Conservation (phyloP, 129 eudicot species). For the Arctium lappa region DNA sequence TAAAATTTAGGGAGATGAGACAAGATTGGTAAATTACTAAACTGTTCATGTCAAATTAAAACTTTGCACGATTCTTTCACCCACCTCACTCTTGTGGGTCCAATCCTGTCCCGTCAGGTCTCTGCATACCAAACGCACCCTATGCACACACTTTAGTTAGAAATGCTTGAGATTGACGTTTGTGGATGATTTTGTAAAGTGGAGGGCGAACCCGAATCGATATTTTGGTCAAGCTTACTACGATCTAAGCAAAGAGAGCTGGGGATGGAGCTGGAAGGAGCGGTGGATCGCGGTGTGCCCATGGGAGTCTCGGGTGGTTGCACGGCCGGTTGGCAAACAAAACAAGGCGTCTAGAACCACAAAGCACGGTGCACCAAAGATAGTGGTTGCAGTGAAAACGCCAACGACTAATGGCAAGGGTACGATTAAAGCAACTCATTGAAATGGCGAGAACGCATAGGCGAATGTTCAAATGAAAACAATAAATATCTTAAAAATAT, state of each 20-base stretch:
- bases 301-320: constrained; percentile 55
- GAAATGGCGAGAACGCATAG: not conserved
- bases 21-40: not conserved
- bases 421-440: constrained; percentile 25
- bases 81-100: no score
- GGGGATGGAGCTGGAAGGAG: constrained; percentile 84
- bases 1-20: no score
- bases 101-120: no score
- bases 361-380: constrained; percentile 34
- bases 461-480: not conserved
- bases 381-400: constrained; percentile 39
- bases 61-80: not conserved
- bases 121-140: not conserved
- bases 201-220: constrained; percentile 50
- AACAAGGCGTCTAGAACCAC: constrained; percentile 25
- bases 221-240: constrained; percentile 63
- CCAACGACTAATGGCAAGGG: constrained; percentile 34
- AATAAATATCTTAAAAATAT: not conserved
- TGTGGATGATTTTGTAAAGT: constrained; percentile 27
- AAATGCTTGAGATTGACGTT: not conserved
- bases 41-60: not conserved
- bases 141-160: not conserved
- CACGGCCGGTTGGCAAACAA: constrained; percentile 18
- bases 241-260: constrained; percentile 53
- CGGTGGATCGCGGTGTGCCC: constrained; percentile 63